A percentile compares a stretch with the other conserved stretches of the same genome.
Conservation (phyloP, 768 basidiomycete species). For the Serendipita vermifera region DNA sequence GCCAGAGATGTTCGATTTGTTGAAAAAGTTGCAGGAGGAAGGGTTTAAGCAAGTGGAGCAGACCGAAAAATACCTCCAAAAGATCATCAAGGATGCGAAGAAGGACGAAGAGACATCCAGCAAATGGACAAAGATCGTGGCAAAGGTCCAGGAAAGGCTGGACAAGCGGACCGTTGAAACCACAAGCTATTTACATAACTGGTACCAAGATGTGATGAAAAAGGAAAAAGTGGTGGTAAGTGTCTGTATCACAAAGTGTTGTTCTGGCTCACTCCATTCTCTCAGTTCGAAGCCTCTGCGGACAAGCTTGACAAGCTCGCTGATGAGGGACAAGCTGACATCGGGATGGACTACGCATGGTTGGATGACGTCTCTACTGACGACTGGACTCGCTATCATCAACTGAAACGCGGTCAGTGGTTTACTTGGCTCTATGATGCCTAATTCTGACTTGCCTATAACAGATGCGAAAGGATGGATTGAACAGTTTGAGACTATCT, state of each 20-base stretch:
- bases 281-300: conserved; percentile 27
- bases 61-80: conserved; percentile 41
- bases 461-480: neutral
- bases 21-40: conserved; percentile 33
- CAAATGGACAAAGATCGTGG: conserved; percentile 34
- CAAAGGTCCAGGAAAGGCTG: conserved; percentile 36
- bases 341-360: conserved; percentile 70
- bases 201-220: conserved; percentile 30
- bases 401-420: conserved; percentile 3
- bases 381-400: conserved; percentile 40
- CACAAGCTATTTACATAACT: conserved; percentile 28
- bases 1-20: conserved; percentile 28
- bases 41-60: conserved; percentile 51
- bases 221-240: conserved; percentile 36
- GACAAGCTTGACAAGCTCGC: conserved; percentile 42
- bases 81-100: conserved; percentile 25
- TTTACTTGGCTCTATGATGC: neutral
- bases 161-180: conserved; percentile 27
- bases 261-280: conserved; percentile 5
- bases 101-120: conserved; percentile 29
- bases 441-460: neutral
- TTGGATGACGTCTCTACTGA: conserved; percentile 62
- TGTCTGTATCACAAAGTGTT: conserved; percentile 12
- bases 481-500: neutral
- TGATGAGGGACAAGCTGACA: conserved; percentile 49